phyloP scores from a whole-genome alignment of 371 early-diverging fungal species.

The Vairimorpha apis region DNA sequence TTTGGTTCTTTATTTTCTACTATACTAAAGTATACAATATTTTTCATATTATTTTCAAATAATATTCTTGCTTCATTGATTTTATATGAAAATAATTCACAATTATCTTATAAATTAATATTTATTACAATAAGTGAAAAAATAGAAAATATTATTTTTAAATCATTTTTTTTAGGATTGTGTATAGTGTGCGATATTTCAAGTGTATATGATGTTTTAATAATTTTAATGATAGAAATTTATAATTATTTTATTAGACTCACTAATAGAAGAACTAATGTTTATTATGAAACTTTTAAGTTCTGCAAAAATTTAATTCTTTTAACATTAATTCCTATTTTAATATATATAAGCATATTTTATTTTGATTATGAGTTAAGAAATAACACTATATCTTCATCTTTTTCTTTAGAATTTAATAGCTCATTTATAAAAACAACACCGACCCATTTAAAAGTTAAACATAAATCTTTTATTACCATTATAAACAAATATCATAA shows the following conservation, averaged over 20 bases:
- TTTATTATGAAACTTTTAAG: not conserved
- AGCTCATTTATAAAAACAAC: not conserved
- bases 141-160: not conserved
- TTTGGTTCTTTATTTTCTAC: not conserved
- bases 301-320: not conserved
- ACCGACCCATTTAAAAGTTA: not conserved
- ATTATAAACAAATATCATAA: slow-evolving; percentile 3
- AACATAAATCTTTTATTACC: not conserved
- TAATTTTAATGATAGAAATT: not conserved
- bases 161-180: not conserved
- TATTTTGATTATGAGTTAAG: not conserved
- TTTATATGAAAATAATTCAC: not conserved
- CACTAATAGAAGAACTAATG: not conserved
- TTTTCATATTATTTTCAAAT: not conserved
- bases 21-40: not conserved
- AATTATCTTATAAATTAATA: not conserved
- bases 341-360: not conserved
- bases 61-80: not conserved
- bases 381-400: not conserved
- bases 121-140: not conserved
- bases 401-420: not conserved
- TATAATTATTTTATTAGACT: not conserved
- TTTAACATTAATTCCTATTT: not conserved
- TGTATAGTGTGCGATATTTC: not conserved
- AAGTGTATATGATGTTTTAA: not conserved